Evolutionary conservation across 176 grass and related monocot genomes (phyloP), one percentile per base, ranked within the genome.

Genomic region (Aegilops sharonensis): DNA sequence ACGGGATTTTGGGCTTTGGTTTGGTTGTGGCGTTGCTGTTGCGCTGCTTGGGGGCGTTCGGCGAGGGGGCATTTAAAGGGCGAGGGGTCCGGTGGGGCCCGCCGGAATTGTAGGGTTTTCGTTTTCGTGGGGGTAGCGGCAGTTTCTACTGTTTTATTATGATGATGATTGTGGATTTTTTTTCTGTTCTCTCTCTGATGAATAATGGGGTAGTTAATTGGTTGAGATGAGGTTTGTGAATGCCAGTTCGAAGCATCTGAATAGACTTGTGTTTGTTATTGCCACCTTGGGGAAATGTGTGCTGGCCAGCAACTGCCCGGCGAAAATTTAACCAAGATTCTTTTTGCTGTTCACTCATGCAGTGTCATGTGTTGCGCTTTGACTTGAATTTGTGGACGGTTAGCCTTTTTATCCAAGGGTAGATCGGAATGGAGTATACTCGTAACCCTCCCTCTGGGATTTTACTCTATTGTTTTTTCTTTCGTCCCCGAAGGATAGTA

Each of bases 1-100:
- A 86, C 64, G 71, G 79, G 65, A 7, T 18, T 29, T 15, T 5
- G 13, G 47, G 14, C 25, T 8, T 4, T 14, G 45, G 80, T 8
- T 4, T 14, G 45, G 80, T 60, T 81, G 86, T 5, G 77, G 13
- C 25, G 68, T 68, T 68, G 85, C 9, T 31, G 57, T 29, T 48
- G 43, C 43, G 48, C 48, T 52, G 48, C 48, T 52, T 52, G 47
- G 82, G 84, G 64, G 68, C 81, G 85, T 68, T 66, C 39, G 48
- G 64, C 63, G 69, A 85, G 69, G 89, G 81, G 36, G 2, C 0
- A 77, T 88, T 91, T 88, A 91, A 85, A 84, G 85, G 85, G 17
- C 0, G 48, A 6, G 62, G 11, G 12, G 35, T 3, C 8, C 5
- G 17, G 37, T 79, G 89, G 75, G 66, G 0, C 84, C 84, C 56